These are phyloP conservation scores for Furculomyces boomerangus DNA, from an alignment of 371 early-diverging fungal genomes.

Conservation along the genomic window DNA sequence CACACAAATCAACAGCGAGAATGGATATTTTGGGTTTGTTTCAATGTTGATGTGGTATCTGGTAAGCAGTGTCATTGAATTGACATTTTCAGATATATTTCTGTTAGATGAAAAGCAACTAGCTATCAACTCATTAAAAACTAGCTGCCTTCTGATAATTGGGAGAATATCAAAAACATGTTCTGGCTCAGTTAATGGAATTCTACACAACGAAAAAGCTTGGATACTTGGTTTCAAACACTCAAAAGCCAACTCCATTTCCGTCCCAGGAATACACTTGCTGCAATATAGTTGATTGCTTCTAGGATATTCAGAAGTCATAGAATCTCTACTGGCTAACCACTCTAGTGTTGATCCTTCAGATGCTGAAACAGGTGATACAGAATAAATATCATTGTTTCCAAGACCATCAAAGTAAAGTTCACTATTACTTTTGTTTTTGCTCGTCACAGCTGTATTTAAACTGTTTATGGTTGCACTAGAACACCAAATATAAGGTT, in stretches of 20 bases:
- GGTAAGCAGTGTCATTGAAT: too few relatives aligned
- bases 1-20: background rate
- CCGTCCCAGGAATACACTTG: background rate
- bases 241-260: background rate
- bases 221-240: background rate
- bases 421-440: background rate
- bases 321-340: background rate
- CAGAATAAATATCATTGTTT: background rate
- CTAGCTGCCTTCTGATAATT: background rate
- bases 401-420: background rate
- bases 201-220: background rate
- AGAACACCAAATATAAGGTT: background rate
- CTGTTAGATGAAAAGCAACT: background rate
- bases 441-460: background rate
- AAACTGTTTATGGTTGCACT: background rate
- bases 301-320: background rate
- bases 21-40: background rate
- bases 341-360: background rate
- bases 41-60: background rate
- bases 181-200: background rate
- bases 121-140: background rate
- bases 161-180: background rate
- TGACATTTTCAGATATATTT: too few relatives aligned
- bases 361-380: background rate
- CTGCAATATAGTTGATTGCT: background rate